Evolutionary conservation across 192 early-diverging fungal species (phyloP), one percentile per base, ranked within the genome.

Genomic region (Podila epigama): DNA sequence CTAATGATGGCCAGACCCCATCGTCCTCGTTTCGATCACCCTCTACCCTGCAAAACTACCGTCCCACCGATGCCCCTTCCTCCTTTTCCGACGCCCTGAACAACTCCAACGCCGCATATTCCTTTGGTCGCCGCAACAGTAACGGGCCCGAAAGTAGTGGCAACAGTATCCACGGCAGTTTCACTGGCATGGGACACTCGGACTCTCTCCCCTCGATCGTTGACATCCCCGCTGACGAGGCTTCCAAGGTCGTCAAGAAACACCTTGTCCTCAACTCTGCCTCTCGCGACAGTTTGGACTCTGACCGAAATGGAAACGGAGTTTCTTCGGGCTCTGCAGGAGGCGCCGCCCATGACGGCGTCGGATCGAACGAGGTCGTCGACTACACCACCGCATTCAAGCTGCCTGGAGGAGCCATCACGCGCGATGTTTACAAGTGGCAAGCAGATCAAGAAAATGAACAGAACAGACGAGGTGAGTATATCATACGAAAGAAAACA

Each of bases 381-480:
- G 68, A 66, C 54, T 71, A 71, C 32, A 66, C 66, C 10, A 83
- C 66, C 20, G 71, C 79, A 18, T 86, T 88, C 67, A 86, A 82
- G 40, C 64, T 93, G 29, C 83, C 85, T 22, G 90, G 90, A 32
- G 94, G 91, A 32, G 90, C 92, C 61, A 92, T 91, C 63, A 95
- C 96, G 4, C 89, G 92, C 57, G 90, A 95, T 57, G 91, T 97
- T 60, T 97, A 97, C 79, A 90, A 93, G 81, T 95, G 93, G 92
- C 85, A 90, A 22, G 89, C 95, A 50, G 86, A 90, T 62, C 71
- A 89, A 36, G 88, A 90, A 39, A 84, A 80, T 56, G 83, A 83
- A 41, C 81, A 83, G 61, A 77, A 77, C 61, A 66, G 73, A 31
- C 66, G 73, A 65, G 79, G 81, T 72, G 69, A 68, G 41, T 2